These are phyloP conservation scores for Alternaria solani DNA, from an alignment of 2,329 filamentous ascomycete genomes.

Conservation along the genomic window DNA sequence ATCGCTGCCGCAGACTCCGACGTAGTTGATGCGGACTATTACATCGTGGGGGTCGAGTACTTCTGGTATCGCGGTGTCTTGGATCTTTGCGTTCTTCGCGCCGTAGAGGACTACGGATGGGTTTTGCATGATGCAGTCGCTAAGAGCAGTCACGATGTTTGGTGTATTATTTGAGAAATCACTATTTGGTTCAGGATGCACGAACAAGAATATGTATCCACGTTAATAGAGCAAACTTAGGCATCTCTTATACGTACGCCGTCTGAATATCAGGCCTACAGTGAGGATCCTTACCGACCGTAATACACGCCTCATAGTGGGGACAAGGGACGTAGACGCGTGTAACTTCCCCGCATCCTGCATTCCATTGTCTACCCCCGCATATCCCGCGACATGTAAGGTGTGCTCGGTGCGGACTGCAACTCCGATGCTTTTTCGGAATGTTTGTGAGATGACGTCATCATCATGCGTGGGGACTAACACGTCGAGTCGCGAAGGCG, in stretches of 20 bases:
- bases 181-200: background rate
- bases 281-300: background rate
- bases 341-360: constrained; percentile 21
- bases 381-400: background rate
- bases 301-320: constrained; percentile 6
- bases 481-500: too few species aligned
- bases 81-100: constrained; percentile 48
- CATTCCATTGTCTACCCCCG: constrained; percentile 9
- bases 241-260: background rate
- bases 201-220: background rate
- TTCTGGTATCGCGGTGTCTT: constrained; percentile 50
- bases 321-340: constrained; percentile 26
- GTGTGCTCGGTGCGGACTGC: background rate
- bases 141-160: too few species aligned
- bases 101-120: constrained; percentile 55
- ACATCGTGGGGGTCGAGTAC: constrained; percentile 52
- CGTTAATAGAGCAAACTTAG: background rate
- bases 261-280: background rate
- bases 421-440: too few species aligned
- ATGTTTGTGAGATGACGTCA: background rate
- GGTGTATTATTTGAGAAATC: too few species aligned
- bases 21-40: constrained; percentile 55
- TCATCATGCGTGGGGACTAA: background rate
- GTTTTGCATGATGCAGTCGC: constrained; percentile 40
- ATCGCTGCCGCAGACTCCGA: constrained; percentile 56